phyloP scores from a whole-genome alignment of 2,329 filamentous ascomycete genomes.

The Ophiobolus disseminans region DNA sequence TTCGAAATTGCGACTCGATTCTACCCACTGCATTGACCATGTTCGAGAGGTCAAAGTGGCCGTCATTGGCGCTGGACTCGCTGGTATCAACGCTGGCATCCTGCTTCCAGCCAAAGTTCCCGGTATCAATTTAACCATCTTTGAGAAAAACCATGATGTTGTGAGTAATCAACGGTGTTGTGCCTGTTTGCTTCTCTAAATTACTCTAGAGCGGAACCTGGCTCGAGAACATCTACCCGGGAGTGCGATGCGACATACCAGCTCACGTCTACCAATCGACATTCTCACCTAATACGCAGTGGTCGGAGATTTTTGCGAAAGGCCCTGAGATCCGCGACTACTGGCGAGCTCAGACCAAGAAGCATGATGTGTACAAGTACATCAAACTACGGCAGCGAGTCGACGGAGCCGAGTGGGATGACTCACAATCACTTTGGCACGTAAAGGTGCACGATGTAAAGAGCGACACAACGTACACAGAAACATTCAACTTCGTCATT shows the following conservation, averaged over 20 bases:
- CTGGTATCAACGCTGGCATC: constrained; percentile 69
- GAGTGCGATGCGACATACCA: constrained; percentile 42
- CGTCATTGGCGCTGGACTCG: constrained; percentile 69
- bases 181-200: not conserved
- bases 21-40: constrained; percentile 38
- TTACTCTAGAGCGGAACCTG: constrained; percentile 37
- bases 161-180: constrained; percentile 16
- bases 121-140: constrained; percentile 64
- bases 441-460: constrained; percentile 63
- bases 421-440: constrained; percentile 62
- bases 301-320: constrained; percentile 51
- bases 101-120: constrained; percentile 74
- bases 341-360: constrained; percentile 48
- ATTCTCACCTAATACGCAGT: constrained; percentile 54
- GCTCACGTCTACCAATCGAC: constrained; percentile 52
- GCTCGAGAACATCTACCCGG: constrained; percentile 48
- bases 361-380: constrained; percentile 50
- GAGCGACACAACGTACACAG: constrained; percentile 26
- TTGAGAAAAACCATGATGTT: constrained; percentile 56
- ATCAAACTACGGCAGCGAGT: constrained; percentile 50
- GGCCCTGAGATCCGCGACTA: constrained; percentile 54
- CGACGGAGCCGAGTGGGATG: constrained; percentile 49
- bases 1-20: constrained; percentile 36
- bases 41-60: constrained; percentile 56
- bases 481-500: constrained; percentile 48